These are phyloP conservation scores for Smittium mucronatum DNA, from an alignment of 371 early-diverging fungal genomes.

Conservation along the genomic window DNA sequence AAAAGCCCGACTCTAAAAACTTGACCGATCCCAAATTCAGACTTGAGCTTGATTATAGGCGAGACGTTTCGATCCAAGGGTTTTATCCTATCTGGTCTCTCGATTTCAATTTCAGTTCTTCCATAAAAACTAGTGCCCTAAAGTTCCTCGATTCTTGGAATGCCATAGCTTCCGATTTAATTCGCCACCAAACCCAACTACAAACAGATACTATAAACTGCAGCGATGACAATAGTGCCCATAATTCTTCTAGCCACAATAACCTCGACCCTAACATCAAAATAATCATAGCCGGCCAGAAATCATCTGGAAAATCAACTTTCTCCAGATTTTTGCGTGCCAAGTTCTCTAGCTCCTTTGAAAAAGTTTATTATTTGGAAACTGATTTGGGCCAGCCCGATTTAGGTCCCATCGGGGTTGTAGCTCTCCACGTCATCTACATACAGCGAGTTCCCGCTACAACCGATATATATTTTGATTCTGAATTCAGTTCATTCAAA, in stretches of 20 bases:
- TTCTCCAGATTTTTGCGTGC: constrained; percentile 36
- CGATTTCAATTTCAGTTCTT: constrained; percentile 22
- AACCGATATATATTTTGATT: neutral
- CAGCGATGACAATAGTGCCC: neutral
- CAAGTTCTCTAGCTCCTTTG: constrained; percentile 29
- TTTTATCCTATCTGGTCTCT: constrained; percentile 16
- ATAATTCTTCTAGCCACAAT: neutral
- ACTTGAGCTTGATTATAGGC: constrained; percentile 6
- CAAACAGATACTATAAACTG: neutral
- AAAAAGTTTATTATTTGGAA: constrained; percentile 40
- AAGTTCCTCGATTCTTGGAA: constrained; percentile 20
- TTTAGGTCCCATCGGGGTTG: constrained; percentile 36
- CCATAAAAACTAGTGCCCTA: constrained; percentile 18
- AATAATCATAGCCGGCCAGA: constrained; percentile 33
- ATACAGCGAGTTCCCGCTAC: neutral
- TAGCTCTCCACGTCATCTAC: constrained; percentile 34
- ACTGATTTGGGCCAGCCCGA: constrained; percentile 49
- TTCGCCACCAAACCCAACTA: neutral
- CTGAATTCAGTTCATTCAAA: neutral
- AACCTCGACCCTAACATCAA: neutral
- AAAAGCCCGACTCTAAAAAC: neutral
- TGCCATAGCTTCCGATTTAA: constrained; percentile 13
- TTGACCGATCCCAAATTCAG: neutral
- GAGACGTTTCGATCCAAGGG: constrained; percentile 11
- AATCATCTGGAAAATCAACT: constrained; percentile 46